Conservation (phyloP, 2,329 filamentous ascomycete genomes). For the Coleophoma cylindrospora region DNA sequence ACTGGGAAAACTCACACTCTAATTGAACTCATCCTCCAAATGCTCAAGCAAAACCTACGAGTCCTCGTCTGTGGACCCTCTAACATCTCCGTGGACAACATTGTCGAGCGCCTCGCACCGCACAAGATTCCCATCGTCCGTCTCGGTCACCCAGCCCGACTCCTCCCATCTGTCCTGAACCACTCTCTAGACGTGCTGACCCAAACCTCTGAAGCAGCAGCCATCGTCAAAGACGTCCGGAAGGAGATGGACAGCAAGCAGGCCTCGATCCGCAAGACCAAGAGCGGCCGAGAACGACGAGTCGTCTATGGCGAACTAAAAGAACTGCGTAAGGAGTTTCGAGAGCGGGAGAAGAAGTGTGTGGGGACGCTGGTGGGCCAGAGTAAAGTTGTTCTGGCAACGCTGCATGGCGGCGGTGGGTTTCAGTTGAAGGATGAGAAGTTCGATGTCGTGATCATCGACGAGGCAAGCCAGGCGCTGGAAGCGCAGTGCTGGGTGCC, state of each 20-base stretch:
- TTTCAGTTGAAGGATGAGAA: slow-evolving; percentile 72
- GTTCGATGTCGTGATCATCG: slow-evolving; percentile 93
- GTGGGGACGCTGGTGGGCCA: slow-evolving; percentile 68
- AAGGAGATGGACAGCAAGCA: slow-evolving; percentile 92
- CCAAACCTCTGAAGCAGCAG: slow-evolving; percentile 82
- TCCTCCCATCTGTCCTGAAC: slow-evolving; percentile 80
- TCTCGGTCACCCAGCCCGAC: slow-evolving; percentile 85
- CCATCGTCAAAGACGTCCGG: slow-evolving; percentile 84
- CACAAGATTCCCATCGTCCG: slow-evolving; percentile 84
- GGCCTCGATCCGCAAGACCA: slow-evolving; percentile 80
- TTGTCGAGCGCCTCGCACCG: slow-evolving; percentile 83
- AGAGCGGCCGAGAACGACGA: slow-evolving; percentile 71
- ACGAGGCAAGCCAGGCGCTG: slow-evolving; percentile 92
- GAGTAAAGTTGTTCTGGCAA: slow-evolving; percentile 87
- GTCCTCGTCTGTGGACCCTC: slow-evolving; percentile 94
- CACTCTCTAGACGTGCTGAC: slow-evolving; percentile 92
- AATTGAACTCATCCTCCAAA: slow-evolving; percentile 90
- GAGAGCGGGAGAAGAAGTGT: slow-evolving; percentile 77
- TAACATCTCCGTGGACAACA: slow-evolving; percentile 97
- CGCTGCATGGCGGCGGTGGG: slow-evolving; percentile 86
- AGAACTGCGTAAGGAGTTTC: slow-evolving; percentile 81
- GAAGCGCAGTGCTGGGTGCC: slow-evolving; percentile 98
- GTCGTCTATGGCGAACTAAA: slow-evolving; percentile 82
- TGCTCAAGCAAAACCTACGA: slow-evolving; percentile 67
- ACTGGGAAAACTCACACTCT: slow-evolving; percentile 97